phyloP scores from a whole-genome alignment of 192 early-diverging fungal species.

The Coemansia sp. region DNA sequence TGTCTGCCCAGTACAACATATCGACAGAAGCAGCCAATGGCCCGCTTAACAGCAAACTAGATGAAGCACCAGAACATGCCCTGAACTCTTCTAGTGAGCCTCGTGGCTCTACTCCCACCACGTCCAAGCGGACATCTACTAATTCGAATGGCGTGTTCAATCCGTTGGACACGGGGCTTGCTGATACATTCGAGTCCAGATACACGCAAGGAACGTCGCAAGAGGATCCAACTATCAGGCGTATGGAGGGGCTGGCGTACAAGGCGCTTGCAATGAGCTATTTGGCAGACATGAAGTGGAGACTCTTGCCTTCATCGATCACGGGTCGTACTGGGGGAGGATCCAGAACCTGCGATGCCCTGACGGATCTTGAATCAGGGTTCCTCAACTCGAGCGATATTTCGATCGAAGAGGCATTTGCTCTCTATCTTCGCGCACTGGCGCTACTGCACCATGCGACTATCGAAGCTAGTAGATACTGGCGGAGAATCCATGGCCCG shows the following conservation, averaged over 20 bases:
- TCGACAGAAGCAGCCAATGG: slow-evolving; percentile 39
- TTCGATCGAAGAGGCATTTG: slow-evolving; percentile 66
- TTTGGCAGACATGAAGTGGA: slow-evolving; percentile 58
- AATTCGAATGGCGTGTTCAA: slow-evolving; percentile 31
- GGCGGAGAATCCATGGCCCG: slow-evolving; percentile 25
- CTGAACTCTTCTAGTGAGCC: not conserved
- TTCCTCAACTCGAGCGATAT: slow-evolving; percentile 35
- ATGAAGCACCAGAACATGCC: not conserved
- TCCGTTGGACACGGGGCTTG: slow-evolving; percentile 35
- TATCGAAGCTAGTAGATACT: slow-evolving; percentile 58
- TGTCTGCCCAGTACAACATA: slow-evolving; percentile 44
- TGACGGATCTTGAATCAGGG: slow-evolving; percentile 31
- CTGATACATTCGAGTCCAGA: slow-evolving; percentile 49
- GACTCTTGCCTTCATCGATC: slow-evolving; percentile 24
- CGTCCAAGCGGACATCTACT: not conserved
- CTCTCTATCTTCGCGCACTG: slow-evolving; percentile 67
- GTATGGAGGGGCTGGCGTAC: slow-evolving; percentile 69
- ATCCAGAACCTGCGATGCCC: slow-evolving; percentile 10
- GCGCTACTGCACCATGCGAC: slow-evolving; percentile 61
- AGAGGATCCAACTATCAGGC: slow-evolving; percentile 59
- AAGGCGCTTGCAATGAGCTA: slow-evolving; percentile 71
- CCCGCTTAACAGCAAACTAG: slow-evolving; percentile 22
- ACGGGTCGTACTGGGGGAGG: not conserved
- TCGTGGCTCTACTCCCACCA: not conserved
- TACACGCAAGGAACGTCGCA: slow-evolving; percentile 28